These are phyloP conservation scores for Astraeus odoratus DNA, from an alignment of 768 basidiomycete genomes.

Conservation along the genomic window DNA sequence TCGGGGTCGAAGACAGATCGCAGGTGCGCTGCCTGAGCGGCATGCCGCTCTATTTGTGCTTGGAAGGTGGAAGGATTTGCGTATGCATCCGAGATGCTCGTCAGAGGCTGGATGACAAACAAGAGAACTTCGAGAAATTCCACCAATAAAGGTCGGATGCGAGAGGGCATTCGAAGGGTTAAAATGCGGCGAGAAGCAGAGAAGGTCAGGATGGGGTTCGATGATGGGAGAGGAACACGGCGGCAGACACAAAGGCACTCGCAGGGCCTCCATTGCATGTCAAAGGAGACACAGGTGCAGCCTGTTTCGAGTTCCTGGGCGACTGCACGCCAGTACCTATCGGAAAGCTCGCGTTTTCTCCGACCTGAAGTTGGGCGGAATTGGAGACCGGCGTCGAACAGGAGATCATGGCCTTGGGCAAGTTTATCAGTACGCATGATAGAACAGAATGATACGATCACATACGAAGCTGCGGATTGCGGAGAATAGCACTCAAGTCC, in stretches of 20 bases:
- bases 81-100: slow-evolving; percentile 53
- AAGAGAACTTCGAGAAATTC: slow-evolving; percentile 80
- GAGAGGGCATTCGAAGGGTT: slow-evolving; percentile 65
- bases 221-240: slow-evolving; percentile 34
- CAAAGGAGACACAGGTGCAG: slow-evolving; percentile 81
- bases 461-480: slow-evolving; percentile 87
- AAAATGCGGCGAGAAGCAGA: slow-evolving; percentile 38
- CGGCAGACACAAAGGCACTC: slow-evolving; percentile 51
- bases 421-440: slow-evolving; percentile 4
- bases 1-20: slow-evolving; percentile 75
- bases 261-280: slow-evolving; percentile 47
- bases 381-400: slow-evolving; percentile 81
- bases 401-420: slow-evolving; percentile 71
- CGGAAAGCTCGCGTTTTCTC: slow-evolving; percentile 63
- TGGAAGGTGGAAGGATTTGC: slow-evolving; percentile 53
- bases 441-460: slow-evolving; percentile 14
- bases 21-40: slow-evolving; percentile 59
- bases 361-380: slow-evolving; percentile 73
- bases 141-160: slow-evolving; percentile 58
- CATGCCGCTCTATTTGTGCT: slow-evolving; percentile 54
- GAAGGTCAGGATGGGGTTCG: slow-evolving; percentile 37
- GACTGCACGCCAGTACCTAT: slow-evolving; percentile 83
- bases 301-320: slow-evolving; percentile 69
- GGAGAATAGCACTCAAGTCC: slow-evolving; percentile 77
- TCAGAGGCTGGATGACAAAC: slow-evolving; percentile 77